Evolutionary conservation across 805 yeast species (phyloP), one percentile per base, ranked within the genome.

Genomic region (Lachancea waltii): DNA sequence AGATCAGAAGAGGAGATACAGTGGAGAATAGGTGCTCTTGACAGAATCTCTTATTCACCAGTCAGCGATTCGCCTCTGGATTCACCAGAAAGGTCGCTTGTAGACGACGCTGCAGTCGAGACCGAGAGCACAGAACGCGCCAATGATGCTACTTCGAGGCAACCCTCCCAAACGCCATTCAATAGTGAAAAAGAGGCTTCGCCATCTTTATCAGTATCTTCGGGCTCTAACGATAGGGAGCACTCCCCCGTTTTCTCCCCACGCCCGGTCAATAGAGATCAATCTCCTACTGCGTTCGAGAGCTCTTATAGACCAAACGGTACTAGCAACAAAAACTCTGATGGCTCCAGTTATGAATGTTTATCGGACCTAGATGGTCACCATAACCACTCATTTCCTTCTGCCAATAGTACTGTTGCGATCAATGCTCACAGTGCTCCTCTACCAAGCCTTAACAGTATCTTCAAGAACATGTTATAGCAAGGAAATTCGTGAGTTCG

Each of bases 1-100:
- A 73, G 85, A 46, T 69, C 92, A 0, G 87, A 82, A 54, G 68
- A 68, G n/a, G 92, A 85, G 48, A 86, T 86, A 30, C 69, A 74
- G 67, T 60, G 71, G 26, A 68, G 92, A 44, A 73, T 82, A 16
- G 73, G 68, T 34, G 61, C 68, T 35, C 54, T 77, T 27, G 37
- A 25, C 25, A 14, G 24, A n/a, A 23, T 13, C 10, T n/a, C 40
- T n/a, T 21, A 31, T 14, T 40, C 37, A 7, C 24, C 43, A 11
- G 3, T 33, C 9, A 31, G 35, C 17, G 29, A 35, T 19, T 34
- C 50, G 6, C 54, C 54, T 13, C 36, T 44, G 21, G 51, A 45
- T 19, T 46, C 51, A 3, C 54, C 53, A 17, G 48, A 50, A 17
- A 45, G 47, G 19, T 46, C 51, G 6, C 29, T 44, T 27, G 46